phyloP scores from a whole-genome alignment of 352 stramenopile genomes.

The Globisporangium apiculatum region DNA sequence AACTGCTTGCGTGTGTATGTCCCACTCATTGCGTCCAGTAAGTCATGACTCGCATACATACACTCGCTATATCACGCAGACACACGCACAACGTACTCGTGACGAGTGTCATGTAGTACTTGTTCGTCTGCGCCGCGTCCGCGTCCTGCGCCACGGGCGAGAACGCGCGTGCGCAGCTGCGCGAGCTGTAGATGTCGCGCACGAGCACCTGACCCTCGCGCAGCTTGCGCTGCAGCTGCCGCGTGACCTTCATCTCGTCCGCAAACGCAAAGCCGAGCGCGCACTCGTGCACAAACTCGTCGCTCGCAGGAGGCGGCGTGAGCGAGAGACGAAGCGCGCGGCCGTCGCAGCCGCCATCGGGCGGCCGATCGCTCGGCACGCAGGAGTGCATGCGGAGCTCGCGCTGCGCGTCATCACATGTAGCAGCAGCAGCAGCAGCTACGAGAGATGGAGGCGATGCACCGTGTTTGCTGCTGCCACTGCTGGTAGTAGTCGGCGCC shows the following conservation, averaged over 20 bases:
- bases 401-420: conserved; percentile 10
- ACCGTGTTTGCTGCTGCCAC: not conserved
- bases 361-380: not conserved
- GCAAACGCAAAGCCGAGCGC: conserved; percentile 39
- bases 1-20: too few species aligned
- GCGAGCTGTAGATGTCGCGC: conserved; percentile 43
- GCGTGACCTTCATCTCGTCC: conserved; percentile 57
- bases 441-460: not conserved
- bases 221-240: conserved; percentile 35
- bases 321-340: conserved; percentile 22
- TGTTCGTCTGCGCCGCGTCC: conserved; percentile 10
- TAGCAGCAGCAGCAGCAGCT: not conserved
- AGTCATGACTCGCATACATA: too few species aligned
- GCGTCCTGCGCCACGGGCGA: conserved; percentile 21
- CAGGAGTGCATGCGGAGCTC: conserved; percentile 25
- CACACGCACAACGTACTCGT: conserved; percentile 17
- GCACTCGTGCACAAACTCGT: conserved; percentile 46
- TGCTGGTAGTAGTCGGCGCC: not conserved
- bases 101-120: conserved; percentile 46
- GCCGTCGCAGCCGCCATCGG: conserved; percentile 7
- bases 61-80: too few species aligned
- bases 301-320: conserved; percentile 14
- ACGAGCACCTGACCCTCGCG: conserved; percentile 29
- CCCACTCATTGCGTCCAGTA: too few species aligned
- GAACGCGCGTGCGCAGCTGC: conserved; percentile 50